Conservation (phyloP, 768 basidiomycete species). For the Sutorius australiensis region DNA sequence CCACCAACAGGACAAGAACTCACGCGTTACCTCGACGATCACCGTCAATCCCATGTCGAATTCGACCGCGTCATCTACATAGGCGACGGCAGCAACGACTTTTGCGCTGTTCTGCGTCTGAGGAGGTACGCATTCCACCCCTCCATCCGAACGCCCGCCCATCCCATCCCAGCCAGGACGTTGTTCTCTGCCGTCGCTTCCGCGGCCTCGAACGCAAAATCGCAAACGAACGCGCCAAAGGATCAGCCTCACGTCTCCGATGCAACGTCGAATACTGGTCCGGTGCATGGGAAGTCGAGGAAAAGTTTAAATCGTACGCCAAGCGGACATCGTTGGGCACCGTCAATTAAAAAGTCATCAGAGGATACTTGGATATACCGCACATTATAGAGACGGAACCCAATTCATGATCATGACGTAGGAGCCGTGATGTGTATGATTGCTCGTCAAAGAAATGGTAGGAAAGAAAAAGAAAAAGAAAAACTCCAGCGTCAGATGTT, state of each 20-base stretch:
- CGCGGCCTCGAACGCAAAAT: slow-evolving; percentile 82
- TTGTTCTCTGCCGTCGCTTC: slow-evolving; percentile 72
- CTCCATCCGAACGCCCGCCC: not conserved
- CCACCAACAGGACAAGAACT: slow-evolving; percentile 76
- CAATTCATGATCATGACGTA: not conserved
- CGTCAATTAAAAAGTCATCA: not conserved
- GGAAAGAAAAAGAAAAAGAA: not conserved
- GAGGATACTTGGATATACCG: not conserved
- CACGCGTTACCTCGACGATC: slow-evolving; percentile 61
- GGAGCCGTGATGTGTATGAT: not conserved
- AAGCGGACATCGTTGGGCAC: not conserved
- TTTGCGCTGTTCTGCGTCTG: slow-evolving; percentile 85
- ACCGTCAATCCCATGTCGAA: slow-evolving; percentile 44
- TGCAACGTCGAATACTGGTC: slow-evolving; percentile 81
- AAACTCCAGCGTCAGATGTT: slow-evolving; percentile 13
- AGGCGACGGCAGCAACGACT: slow-evolving; percentile 94
- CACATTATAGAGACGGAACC: not conserved
- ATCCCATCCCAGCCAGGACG: slow-evolving; percentile 58
- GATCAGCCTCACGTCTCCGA: slow-evolving; percentile 57
- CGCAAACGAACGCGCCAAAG: slow-evolving; percentile 48
- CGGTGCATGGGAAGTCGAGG: slow-evolving; percentile 96
- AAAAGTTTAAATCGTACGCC: slow-evolving; percentile 48
- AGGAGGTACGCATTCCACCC: slow-evolving; percentile 45
- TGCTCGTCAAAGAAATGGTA: slow-evolving; percentile 4
- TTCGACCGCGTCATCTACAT: slow-evolving; percentile 86